Evolutionary conservation across 2,329 filamentous ascomycete genomes (phyloP).

Genomic region (Aspergillus piperis): DNA sequence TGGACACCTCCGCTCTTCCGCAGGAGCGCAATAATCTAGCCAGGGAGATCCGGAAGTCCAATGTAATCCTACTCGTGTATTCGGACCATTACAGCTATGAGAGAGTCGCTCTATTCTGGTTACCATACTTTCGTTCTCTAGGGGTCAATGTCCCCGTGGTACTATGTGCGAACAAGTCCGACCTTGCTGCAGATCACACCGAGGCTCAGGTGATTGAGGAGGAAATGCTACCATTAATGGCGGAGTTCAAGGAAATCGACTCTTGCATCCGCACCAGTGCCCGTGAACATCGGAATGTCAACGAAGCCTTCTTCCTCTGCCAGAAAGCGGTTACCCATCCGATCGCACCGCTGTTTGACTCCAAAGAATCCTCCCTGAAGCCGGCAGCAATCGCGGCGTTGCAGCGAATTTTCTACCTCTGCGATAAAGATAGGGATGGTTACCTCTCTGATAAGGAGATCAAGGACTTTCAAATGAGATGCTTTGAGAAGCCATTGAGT

Average conservation of each 20-base stretch:
- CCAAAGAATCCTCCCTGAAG: slow-evolving; percentile 87
- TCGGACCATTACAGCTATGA: slow-evolving; percentile 99
- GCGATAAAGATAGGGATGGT: slow-evolving; percentile 94
- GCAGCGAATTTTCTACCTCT: slow-evolving; percentile 89
- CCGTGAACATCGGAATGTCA: slow-evolving; percentile 87
- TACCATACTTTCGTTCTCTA: slow-evolving; percentile 94
- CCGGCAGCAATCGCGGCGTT: slow-evolving; percentile 84
- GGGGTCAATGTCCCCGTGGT: slow-evolving; percentile 99
- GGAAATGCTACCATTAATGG: slow-evolving; percentile 98
- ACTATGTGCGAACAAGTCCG: slow-evolving; percentile 96
- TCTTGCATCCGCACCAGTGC: slow-evolving; percentile 95
- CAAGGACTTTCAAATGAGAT: slow-evolving; percentile 84
- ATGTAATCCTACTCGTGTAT: slow-evolving; percentile 95
- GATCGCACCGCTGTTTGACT: slow-evolving; percentile 93
- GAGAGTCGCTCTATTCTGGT: slow-evolving; percentile 93
- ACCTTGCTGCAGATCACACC: slow-evolving; percentile 71
- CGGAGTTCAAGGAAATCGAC: slow-evolving; percentile 97
- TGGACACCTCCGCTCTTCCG: slow-evolving; percentile 93
- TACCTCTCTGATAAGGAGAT: slow-evolving; percentile 89
- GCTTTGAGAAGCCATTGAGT: slow-evolving; percentile 84
- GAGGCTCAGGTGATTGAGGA: slow-evolving; percentile 88
- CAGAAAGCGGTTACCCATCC: slow-evolving; percentile 98
- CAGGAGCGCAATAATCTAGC: slow-evolving; percentile 88
- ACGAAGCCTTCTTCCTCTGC: slow-evolving; percentile 95
- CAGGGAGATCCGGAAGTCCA: slow-evolving; percentile 94